Base-by-base conservation (phyloP, 805 yeast species). In the Candida pini region DNA sequence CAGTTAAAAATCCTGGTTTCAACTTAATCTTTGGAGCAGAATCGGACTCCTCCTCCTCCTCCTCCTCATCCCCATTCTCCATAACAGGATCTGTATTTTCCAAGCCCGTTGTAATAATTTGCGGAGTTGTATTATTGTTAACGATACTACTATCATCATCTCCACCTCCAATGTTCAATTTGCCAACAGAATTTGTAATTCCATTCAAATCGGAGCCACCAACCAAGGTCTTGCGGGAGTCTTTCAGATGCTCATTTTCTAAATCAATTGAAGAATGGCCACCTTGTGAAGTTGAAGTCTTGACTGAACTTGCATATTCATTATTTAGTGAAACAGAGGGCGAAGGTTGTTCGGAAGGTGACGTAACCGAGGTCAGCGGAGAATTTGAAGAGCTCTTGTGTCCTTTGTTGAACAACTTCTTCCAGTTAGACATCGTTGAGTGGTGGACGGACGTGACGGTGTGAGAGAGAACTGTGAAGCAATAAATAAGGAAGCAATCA, bases 1-100 rank as follows among this genome's bases (percentile, higher is more conserved):
- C 80, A 0, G 89, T 82, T 45, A 87, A 68, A 19, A 84, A 64
- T 2, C 95, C 95, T 0, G 90, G 88, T 21, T 61, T 64, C 26
- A 54, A 36, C 31, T 38, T 40, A 12, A 38, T 33, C 3, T 30
- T 13, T 12, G 6, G 6, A 9, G 21, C 6, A 24, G 3, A 9
- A 27, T 14, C 8, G 7, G 18, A 19, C 21, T 5, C n/a, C 6
- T 7, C 22, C 9, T 12, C n/a, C 13, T 22, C n/a, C 6, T 34
- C 9, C 10, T 30, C 18, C 7, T 29, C 20, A 3, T 38, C 41
- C 9, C 49, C 57, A 15, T 40, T 41, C 18, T 49, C 58, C 44
- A 56, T 34, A 12, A 58, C 58, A 5, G 63, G 63, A 40, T 57
- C 63, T 1, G 62, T 58, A 15, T 43, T 53, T 25, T 50, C 59